A percentile compares a stretch with the other conserved stretches of the same genome.
Conservation (phyloP, 495 filamentous ascomycete species). For the Penicillium maclennaniae region DNA sequence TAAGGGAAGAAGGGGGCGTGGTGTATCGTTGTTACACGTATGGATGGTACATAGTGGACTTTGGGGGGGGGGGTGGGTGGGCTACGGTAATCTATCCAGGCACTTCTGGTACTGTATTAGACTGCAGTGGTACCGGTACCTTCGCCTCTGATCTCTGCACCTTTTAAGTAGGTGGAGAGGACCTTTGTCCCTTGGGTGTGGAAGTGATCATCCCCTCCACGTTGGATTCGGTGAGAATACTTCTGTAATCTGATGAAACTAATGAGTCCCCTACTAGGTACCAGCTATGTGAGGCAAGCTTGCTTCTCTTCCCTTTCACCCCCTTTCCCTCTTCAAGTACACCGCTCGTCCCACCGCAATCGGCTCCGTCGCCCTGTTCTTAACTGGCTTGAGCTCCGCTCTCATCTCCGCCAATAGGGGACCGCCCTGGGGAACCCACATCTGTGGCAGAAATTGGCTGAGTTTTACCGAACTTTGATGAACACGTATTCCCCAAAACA, state of each 20-base stretch:
- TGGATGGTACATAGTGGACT: neutral
- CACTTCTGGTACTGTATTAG: neutral
- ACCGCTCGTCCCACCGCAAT: neutral
- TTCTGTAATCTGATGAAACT: too few relatives aligned
- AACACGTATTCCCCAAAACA: conserved; percentile 7
- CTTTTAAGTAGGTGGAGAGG: conserved; percentile 16
- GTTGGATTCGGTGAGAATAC: neutral
- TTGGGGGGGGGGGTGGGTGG: too few relatives aligned
- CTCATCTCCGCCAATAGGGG: neutral
- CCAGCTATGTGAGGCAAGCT: neutral
- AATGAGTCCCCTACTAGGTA: too few relatives aligned
- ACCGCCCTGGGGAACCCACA: neutral
- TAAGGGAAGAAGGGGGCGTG: neutral
- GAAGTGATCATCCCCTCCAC: conserved; percentile 20
- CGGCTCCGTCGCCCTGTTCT: neutral
- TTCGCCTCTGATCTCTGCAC: neutral
- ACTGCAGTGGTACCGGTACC: neutral
- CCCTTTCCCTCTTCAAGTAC: neutral
- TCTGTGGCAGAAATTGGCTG: conserved; percentile 1
- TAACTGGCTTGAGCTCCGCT: neutral
- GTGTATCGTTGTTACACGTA: neutral
- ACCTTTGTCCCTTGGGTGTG: conserved; percentile 15
- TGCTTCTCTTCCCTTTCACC: neutral
- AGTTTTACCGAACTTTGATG: conserved; percentile 16
- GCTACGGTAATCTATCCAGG: neutral